A percentile compares a stretch with the other conserved stretches of the same genome.
These are phyloP conservation scores for Lepidium africanum DNA, from an alignment of 345 rosid genomes.

Conservation along the genomic window DNA sequence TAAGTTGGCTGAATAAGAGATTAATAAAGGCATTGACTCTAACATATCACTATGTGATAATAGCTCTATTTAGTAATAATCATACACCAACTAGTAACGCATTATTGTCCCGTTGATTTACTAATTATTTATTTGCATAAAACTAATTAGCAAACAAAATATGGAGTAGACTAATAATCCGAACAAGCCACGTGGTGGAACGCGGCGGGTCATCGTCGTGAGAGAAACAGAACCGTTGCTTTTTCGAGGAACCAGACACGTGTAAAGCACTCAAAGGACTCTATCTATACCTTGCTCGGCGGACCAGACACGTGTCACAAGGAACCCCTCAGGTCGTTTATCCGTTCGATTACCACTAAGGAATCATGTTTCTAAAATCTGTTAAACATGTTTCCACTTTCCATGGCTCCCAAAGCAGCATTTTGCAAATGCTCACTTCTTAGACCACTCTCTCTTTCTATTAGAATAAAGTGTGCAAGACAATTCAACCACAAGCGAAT, in stretches of 20 bases:
- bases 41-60: background rate
- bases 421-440: background rate
- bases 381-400: background rate
- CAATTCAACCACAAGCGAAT: conserved; percentile 6
- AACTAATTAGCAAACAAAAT: background rate
- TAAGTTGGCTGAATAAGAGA: background rate
- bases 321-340: background rate
- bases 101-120: background rate
- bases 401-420: background rate
- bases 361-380: background rate
- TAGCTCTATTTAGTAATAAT: background rate
- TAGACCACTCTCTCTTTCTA: background rate
- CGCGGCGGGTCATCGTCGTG: conserved; percentile 21
- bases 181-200: background rate
- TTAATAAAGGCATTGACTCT: background rate
- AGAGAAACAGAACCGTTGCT: conserved; percentile 3
- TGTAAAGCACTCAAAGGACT: background rate
- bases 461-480: background rate
- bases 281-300: background rate
- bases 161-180: background rate
- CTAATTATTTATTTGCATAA: background rate
- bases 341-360: background rate
- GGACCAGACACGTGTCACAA: conserved; percentile 7
- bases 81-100: background rate
- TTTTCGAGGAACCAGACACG: conserved; percentile 9